Percentiles rank a stretch among this genome's conserved stretches.
These are phyloP conservation scores for Harrya chromipes DNA, from an alignment of 768 basidiomycete species.

Conservation along the genomic window DNA sequence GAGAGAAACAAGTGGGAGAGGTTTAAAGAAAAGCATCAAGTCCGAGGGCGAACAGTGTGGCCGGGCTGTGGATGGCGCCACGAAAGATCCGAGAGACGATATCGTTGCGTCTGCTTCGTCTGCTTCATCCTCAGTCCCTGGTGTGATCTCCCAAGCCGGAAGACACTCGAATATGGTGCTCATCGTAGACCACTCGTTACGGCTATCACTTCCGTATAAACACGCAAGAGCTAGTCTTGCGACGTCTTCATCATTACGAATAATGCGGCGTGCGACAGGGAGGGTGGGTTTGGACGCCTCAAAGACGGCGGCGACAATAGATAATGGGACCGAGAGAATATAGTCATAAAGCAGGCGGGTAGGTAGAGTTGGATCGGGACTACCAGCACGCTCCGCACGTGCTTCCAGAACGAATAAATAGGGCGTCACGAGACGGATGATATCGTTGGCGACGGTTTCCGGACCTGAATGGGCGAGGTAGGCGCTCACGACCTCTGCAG, in stretches of 20 bases:
- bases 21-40: conserved; percentile 77
- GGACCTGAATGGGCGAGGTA: conserved; percentile 76
- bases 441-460: conserved; percentile 60
- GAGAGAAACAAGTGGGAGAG: conserved; percentile 68
- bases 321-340: conserved; percentile 63
- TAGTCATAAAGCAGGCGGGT: conserved; percentile 68
- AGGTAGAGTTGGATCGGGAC: conserved; percentile 63
- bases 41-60: conserved; percentile 60
- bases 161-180: conserved; percentile 93
- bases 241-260: conserved; percentile 80
- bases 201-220: conserved; percentile 76
- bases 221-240: conserved; percentile 84
- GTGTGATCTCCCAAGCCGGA: conserved; percentile 77
- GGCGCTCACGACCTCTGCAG: conserved; percentile 62
- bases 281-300: conserved; percentile 91
- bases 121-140: conserved; percentile 56
- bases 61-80: conserved; percentile 67
- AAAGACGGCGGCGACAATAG: conserved; percentile 72
- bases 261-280: conserved; percentile 62
- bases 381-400: conserved; percentile 76
- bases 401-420: conserved; percentile 93
- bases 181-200: conserved; percentile 80
- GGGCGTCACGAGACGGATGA: conserved; percentile 79
- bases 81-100: conserved; percentile 72
- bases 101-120: conserved; percentile 84